Percentiles rank a stretch among this genome's conserved stretches.
Evolutionary conservation across 2,329 filamentous ascomycete genomes (phyloP).

Genomic region (Curvularia spicifera): DNA sequence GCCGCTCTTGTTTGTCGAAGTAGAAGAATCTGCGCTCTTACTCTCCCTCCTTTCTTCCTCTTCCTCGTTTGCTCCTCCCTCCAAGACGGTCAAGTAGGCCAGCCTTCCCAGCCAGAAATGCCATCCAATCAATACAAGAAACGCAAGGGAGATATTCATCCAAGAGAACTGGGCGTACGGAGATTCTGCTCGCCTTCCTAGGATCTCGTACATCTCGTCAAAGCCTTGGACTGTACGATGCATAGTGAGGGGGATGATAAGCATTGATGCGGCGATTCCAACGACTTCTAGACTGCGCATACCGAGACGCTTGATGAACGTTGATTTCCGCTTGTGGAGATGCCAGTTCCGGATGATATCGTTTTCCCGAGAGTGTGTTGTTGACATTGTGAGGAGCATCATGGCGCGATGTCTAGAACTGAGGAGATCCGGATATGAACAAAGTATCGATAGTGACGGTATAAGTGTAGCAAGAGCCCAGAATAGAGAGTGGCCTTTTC

Average conservation of each 20-base stretch:
- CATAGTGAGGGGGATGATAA: conserved; percentile 21
- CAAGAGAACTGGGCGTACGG: conserved; percentile 10
- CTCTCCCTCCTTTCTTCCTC: conserved; percentile 3
- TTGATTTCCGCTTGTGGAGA: conserved; percentile 8
- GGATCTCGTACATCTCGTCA: conserved; percentile 21
- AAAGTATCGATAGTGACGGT: background rate
- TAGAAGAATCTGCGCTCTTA: background rate
- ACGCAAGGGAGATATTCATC: conserved; percentile 10
- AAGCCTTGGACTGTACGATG: conserved; percentile 24
- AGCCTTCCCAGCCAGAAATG: conserved; percentile 22
- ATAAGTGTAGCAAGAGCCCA: background rate
- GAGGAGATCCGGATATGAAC: background rate
- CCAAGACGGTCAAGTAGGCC: conserved; percentile 18
- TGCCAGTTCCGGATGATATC: conserved; percentile 11
- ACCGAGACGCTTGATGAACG: conserved; percentile 11
- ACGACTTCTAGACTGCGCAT: conserved; percentile 22
- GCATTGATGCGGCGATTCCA: conserved; percentile 20
- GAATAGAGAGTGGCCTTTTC: background rate
- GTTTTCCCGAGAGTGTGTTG: conserved; percentile 3
- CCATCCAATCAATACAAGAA: conserved; percentile 22
- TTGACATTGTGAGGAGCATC: conserved; percentile 20
- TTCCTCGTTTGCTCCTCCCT: background rate
- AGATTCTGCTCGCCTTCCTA: conserved; percentile 26
- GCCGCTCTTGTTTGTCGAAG: background rate
- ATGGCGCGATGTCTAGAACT: background rate